Evolutionary conservation across 257 asterid genomes (phyloP).

Genomic region (Solanum chilense): DNA sequence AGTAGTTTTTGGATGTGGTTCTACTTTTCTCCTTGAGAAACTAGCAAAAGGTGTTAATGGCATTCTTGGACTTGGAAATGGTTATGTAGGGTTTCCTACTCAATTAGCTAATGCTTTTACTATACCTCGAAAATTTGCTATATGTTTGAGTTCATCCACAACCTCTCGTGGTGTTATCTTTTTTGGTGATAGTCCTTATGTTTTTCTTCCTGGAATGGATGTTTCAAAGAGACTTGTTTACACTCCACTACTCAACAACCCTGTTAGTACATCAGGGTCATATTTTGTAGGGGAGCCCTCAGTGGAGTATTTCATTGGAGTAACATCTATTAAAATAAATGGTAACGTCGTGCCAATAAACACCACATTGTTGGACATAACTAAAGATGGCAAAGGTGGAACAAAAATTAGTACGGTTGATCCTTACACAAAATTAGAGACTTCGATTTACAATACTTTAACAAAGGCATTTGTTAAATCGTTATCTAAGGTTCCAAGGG

Average conservation of each 20-base stretch:
- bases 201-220: background rate
- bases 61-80: background rate
- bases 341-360: background rate
- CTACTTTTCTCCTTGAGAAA: background rate
- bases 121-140: background rate
- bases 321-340: background rate
- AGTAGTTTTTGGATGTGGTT: background rate
- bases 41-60: background rate
- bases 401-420: background rate
- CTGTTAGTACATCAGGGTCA: constrained; percentile 14
- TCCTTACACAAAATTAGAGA: background rate
- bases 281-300: constrained; percentile 11
- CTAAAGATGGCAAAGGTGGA: background rate
- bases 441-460: background rate
- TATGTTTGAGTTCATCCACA: background rate
- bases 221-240: background rate
- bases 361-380: background rate
- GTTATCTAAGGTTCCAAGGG: constrained; percentile 21
- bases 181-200: background rate
- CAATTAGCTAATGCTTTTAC: background rate
- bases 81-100: background rate
- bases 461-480: constrained; percentile 30
- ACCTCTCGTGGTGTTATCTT: background rate
- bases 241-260: constrained; percentile 31
- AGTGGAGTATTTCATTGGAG: constrained; percentile 34